phyloP scores from a whole-genome alignment of 1,139 yeast species.

The Saccharomyces pastorianus region DNA sequence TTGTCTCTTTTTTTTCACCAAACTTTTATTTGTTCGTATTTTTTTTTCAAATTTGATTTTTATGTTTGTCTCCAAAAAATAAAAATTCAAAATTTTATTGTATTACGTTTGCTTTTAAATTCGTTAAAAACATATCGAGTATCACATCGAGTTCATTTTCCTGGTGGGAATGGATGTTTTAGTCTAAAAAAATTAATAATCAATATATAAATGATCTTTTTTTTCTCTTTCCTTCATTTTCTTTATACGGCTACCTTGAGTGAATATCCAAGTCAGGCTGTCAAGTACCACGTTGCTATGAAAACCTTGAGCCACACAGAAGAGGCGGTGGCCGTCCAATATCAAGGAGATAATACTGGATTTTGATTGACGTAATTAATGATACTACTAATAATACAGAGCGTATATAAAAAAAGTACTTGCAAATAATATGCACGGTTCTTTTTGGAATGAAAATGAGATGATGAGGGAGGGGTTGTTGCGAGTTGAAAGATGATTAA shows the following conservation, averaged over 20 bases:
- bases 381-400: slow-evolving; percentile 1
- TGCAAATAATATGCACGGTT: neutral
- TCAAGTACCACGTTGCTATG: neutral
- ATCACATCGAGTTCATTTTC: too few relatives aligned
- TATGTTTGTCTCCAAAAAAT: neutral
- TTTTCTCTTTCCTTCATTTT: neutral
- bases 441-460: neutral
- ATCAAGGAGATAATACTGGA: neutral
- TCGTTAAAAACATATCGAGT: too few relatives aligned
- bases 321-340: too few relatives aligned
- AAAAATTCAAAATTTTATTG: too few relatives aligned
- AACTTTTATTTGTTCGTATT: neutral
- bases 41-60: neutral
- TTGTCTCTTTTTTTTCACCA: neutral
- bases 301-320: too few relatives aligned
- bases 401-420: neutral
- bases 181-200: neutral
- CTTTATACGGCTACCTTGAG: too few relatives aligned
- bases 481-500: slow-evolving; percentile 20
- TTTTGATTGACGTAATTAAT: neutral
- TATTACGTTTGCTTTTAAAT: too few relatives aligned
- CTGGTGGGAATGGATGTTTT: neutral
- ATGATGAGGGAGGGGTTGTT: neutral
- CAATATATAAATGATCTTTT: neutral
- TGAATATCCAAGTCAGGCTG: too few relatives aligned